Percentiles rank a stretch among this genome's conserved stretches.
phyloP scores from a whole-genome alignment of 129 eudicot species.

The Arctium minus region DNA sequence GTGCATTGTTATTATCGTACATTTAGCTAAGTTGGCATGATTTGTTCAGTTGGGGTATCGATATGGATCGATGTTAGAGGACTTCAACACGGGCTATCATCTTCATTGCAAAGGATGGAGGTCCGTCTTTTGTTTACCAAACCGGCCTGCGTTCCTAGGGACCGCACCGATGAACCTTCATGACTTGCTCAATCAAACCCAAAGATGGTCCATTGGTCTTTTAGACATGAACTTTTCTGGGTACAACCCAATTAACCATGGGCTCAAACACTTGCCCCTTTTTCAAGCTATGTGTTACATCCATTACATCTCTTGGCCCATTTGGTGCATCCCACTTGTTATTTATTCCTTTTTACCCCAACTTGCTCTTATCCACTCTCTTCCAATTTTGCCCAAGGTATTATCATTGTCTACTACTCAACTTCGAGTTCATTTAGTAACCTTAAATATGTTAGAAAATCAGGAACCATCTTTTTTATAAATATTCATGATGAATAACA shows the following conservation, averaged over 20 bases:
- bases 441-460: no score
- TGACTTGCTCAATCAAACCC: constrained; percentile 44
- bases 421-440: not conserved
- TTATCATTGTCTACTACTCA: not conserved
- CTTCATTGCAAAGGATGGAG: constrained; percentile 47
- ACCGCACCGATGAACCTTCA: constrained; percentile 45
- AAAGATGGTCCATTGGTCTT: constrained; percentile 48
- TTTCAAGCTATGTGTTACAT: constrained; percentile 31
- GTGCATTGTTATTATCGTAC: not conserved
- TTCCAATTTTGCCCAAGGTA: constrained; percentile 45
- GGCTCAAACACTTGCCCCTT: constrained; percentile 13
- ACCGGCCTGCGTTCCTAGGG: constrained; percentile 47
- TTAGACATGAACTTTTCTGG: constrained; percentile 32
- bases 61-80: constrained; percentile 55
- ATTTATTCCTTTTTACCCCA: constrained; percentile 47
- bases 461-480: not conserved
- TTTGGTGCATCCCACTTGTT: constrained; percentile 38
- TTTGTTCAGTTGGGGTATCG: constrained; percentile 41
- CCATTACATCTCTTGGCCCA: constrained; percentile 41
- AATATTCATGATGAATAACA: not conserved
- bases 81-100: constrained; percentile 36
- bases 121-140: constrained; percentile 29
- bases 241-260: constrained; percentile 28
- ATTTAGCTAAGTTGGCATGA: not conserved
- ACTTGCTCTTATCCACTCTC: constrained; percentile 27